A percentile compares a stretch with the other conserved stretches of the same genome.
Conservation (phyloP, 1,284 basidiomycete species). For the Leccinum variabile region DNA sequence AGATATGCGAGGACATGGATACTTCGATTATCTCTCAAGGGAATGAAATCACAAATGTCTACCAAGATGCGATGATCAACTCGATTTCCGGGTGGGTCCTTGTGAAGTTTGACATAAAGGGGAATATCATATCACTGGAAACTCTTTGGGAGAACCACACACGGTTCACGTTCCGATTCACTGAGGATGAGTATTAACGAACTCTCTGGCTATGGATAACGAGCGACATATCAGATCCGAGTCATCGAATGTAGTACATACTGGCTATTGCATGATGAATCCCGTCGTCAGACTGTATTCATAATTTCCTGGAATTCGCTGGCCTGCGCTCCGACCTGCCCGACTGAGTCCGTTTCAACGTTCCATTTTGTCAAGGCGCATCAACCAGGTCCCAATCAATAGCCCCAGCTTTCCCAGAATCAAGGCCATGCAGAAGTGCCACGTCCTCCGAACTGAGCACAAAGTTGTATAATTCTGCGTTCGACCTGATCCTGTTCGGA, state of each 20-base stretch:
- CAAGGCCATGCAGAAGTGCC: conserved; percentile 56
- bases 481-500: conserved; percentile 64
- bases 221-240: no score
- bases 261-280: no score
- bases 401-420: conserved; percentile 61
- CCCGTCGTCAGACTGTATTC: not conserved
- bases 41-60: not conserved
- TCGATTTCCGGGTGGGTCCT: not conserved
- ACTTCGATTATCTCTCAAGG: not conserved
- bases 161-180: no score
- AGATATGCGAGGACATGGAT: not conserved
- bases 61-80: not conserved
- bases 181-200: no score
- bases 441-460: conserved; percentile 64
- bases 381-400: conserved; percentile 75
- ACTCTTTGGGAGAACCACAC: no score
- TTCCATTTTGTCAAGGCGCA: conserved; percentile 26
- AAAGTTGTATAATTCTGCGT: conserved; percentile 72
- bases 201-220: no score
- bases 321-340: no score
- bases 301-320: not conserved
- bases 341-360: not conserved
- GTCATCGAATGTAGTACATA: no score
- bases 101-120: not conserved
- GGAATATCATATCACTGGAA: no score